Conservation (phyloP, 2,329 filamentous ascomycete genomes). For the Teratosphaeria epicoccoides region DNA sequence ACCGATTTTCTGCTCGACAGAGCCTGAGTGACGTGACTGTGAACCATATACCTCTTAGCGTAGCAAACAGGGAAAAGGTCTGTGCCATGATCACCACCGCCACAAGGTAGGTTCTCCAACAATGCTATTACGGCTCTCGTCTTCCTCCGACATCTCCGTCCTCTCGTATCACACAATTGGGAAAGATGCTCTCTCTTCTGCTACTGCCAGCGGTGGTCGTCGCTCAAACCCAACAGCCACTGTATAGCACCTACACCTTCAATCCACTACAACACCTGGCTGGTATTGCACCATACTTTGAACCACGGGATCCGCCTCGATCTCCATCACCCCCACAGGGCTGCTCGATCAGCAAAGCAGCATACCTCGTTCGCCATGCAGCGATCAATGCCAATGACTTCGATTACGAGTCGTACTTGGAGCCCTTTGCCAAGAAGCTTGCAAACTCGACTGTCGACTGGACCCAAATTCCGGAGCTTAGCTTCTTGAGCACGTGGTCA, state of each 20-base stretch:
- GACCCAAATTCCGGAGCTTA: conserved; percentile 44
- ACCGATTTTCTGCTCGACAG: neutral
- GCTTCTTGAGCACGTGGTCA: conserved; percentile 48
- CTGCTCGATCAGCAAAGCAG: conserved; percentile 40
- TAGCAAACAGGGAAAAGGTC: neutral
- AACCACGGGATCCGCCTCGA: conserved; percentile 36
- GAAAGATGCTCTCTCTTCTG: neutral
- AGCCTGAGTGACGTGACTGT: neutral
- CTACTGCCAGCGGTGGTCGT: neutral
- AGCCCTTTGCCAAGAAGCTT: conserved; percentile 46
- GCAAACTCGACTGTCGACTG: conserved; percentile 50
- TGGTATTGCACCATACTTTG: conserved; percentile 42
- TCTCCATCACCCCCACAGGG: conserved; percentile 40
- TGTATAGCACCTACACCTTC: conserved; percentile 28
- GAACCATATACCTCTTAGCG: neutral
- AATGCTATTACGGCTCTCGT: neutral
- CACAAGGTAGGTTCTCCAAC: neutral
- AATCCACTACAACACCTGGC: conserved; percentile 40
- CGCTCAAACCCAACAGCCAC: neutral
- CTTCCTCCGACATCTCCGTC: neutral
- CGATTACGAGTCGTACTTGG: conserved; percentile 42
- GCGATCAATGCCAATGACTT: conserved; percentile 44
- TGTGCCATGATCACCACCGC: neutral
- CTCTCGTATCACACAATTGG: neutral
- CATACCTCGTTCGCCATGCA: conserved; percentile 41